Evolutionary conservation across 2,329 filamentous ascomycete genomes (phyloP).

Genomic region (Orbilia ellipsospora): DNA sequence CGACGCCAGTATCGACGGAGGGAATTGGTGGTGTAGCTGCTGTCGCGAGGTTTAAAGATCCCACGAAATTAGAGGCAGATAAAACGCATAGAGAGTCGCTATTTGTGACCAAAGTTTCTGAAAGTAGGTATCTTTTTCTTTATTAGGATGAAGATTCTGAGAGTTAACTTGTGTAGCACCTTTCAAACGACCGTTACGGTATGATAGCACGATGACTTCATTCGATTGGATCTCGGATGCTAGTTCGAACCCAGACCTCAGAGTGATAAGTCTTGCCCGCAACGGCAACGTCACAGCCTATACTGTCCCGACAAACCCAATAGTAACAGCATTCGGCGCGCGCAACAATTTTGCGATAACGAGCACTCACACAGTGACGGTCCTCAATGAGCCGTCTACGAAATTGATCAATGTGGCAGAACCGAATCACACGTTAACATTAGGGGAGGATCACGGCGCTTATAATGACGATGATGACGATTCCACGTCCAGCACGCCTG

Average conservation of each 20-base stretch:
- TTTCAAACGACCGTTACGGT: constrained; percentile 42
- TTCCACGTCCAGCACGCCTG: constrained; percentile 36
- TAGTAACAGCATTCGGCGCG: constrained; percentile 38
- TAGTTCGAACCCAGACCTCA: constrained; percentile 25
- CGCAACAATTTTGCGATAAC: constrained; percentile 52
- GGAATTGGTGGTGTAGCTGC: constrained; percentile 51
- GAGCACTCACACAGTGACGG: constrained; percentile 23
- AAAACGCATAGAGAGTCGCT: constrained; percentile 45
- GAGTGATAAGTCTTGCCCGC: constrained; percentile 50
- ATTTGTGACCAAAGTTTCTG: constrained; percentile 57
- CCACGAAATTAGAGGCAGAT: constrained; percentile 47
- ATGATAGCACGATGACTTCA: constrained; percentile 56
- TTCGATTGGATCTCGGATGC: constrained; percentile 59
- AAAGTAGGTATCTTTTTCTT: constrained; percentile 35
- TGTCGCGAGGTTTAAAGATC: constrained; percentile 49
- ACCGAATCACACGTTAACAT: constrained; percentile 43
- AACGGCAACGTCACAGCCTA: constrained; percentile 56
- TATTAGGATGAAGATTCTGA: background rate
- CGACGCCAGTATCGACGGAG: constrained; percentile 44
- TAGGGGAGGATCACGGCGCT: constrained; percentile 24
- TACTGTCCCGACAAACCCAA: constrained; percentile 43
- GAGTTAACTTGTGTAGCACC: constrained; percentile 19
- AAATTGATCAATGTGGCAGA: constrained; percentile 50
- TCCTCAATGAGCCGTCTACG: constrained; percentile 50
- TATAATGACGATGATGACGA: constrained; percentile 49